phyloP scores from a whole-genome alignment of 2,329 filamentous ascomycete species.

The Penicillium palitans region DNA sequence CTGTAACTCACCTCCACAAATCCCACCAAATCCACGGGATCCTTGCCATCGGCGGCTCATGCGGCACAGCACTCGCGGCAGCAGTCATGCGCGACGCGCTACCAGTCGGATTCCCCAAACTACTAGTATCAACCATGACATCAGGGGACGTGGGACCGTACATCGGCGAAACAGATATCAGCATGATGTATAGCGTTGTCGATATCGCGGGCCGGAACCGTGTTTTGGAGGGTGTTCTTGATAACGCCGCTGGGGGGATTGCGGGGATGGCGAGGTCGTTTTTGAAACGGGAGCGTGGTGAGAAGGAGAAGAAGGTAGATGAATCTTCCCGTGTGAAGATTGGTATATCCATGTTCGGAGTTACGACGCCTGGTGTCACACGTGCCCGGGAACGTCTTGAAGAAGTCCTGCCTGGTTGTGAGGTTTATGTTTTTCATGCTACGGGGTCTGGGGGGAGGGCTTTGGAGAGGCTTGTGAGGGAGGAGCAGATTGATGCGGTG shows the following conservation, averaged over 20 bases:
- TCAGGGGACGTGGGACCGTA: slow-evolving; percentile 65
- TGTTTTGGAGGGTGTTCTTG: slow-evolving; percentile 58
- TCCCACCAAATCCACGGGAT: slow-evolving; percentile 54
- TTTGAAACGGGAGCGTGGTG: not conserved
- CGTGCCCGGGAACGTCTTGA: slow-evolving; percentile 55
- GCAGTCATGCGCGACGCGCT: slow-evolving; percentile 61
- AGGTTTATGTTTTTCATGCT: slow-evolving; percentile 68
- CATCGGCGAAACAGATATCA: slow-evolving; percentile 68
- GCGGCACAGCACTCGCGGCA: slow-evolving; percentile 62
- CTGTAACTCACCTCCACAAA: slow-evolving; percentile 37
- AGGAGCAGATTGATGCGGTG: slow-evolving; percentile 63
- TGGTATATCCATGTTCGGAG: slow-evolving; percentile 72
- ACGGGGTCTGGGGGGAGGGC: slow-evolving; percentile 67
- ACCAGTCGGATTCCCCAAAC: slow-evolving; percentile 67
- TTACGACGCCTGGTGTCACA: slow-evolving; percentile 67
- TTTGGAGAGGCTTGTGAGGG: slow-evolving; percentile 64
- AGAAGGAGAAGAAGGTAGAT: slow-evolving; percentile 33
- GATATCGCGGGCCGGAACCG: slow-evolving; percentile 67
- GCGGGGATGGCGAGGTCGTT: slow-evolving; percentile 58
- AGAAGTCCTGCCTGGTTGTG: slow-evolving; percentile 45
- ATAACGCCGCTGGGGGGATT: slow-evolving; percentile 64
- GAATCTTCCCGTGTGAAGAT: slow-evolving; percentile 39
- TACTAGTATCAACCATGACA: slow-evolving; percentile 70
- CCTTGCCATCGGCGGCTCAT: slow-evolving; percentile 62
- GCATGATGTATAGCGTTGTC: slow-evolving; percentile 70